Evolutionary conservation across 192 early-diverging fungal genomes (phyloP).

Genomic region (Allomyces macrogynus): DNA sequence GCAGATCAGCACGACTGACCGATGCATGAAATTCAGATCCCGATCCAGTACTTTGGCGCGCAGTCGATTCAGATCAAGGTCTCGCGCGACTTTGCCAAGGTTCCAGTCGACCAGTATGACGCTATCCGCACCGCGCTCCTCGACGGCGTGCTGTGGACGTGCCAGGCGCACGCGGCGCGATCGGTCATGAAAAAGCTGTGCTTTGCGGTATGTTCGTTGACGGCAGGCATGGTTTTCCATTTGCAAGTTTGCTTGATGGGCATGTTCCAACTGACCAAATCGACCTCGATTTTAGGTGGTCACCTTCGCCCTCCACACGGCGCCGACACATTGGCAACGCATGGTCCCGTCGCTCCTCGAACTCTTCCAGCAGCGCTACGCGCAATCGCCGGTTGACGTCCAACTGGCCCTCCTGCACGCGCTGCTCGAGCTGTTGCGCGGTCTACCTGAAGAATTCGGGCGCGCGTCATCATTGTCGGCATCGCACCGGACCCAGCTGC

Average conservation of each 20-base stretch:
- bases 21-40: neutral
- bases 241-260: neutral
- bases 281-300: neutral
- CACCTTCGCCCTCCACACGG: neutral
- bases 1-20: neutral
- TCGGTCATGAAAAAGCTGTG: neutral
- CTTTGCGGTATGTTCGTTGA: neutral
- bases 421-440: neutral
- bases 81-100: neutral
- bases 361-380: neutral
- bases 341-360: neutral
- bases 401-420: neutral
- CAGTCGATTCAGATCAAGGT: neutral
- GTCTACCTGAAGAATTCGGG: neutral
- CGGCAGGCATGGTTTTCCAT: neutral
- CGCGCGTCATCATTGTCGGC: neutral
- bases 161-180: neutral
- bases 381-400: neutral
- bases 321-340: neutral
- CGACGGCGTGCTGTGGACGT: neutral
- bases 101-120: neutral
- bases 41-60: neutral
- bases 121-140: neutral
- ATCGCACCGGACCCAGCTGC: neutral
- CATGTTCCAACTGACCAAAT: neutral